These are phyloP conservation scores for Endocladia muricata DNA, from an alignment of 31 red algal species.

Conservation along the genomic window DNA sequence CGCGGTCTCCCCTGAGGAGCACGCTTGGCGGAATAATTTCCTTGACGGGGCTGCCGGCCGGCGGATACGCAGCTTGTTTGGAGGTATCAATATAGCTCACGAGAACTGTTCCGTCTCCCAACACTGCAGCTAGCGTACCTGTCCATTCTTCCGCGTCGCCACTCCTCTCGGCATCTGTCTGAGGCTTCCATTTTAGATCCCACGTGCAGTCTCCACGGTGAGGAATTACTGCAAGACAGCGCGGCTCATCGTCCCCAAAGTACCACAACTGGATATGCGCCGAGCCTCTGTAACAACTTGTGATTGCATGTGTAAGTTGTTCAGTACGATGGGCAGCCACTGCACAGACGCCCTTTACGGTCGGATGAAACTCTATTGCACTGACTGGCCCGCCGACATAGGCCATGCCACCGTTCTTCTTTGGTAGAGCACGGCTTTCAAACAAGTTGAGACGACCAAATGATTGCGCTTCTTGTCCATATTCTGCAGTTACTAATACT, in stretches of 20 bases:
- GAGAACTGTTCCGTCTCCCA: slow-evolving; percentile 52
- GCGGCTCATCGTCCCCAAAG: not conserved
- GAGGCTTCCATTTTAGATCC: slow-evolving; percentile 68
- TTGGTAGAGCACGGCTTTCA: not conserved
- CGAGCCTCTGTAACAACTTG: slow-evolving; percentile 31
- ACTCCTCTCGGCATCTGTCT: not conserved
- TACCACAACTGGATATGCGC: slow-evolving; percentile 62
- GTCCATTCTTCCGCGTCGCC: not conserved
- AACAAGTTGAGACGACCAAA: slow-evolving; percentile 6
- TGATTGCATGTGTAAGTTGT: slow-evolving; percentile 29
- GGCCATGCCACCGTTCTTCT: slow-evolving; percentile 2
- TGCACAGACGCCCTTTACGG: slow-evolving; percentile 24
- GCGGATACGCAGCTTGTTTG: not conserved
- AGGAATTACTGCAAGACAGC: slow-evolving; percentile 32
- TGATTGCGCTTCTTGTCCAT: not conserved
- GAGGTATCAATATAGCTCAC: slow-evolving; percentile 21
- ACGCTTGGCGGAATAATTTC: not conserved
- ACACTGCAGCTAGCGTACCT: slow-evolving; percentile 51
- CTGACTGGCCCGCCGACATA: slow-evolving; percentile 49
- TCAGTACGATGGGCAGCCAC: slow-evolving; percentile 47
- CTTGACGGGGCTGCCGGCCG: not conserved
- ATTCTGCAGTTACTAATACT: not conserved
- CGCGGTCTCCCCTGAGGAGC: not conserved
- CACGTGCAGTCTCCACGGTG: slow-evolving; percentile 69
- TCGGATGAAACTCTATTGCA: slow-evolving; percentile 45